phyloP scores from a whole-genome alignment of 768 basidiomycete species.

The Hydnomerulius pinastri region DNA sequence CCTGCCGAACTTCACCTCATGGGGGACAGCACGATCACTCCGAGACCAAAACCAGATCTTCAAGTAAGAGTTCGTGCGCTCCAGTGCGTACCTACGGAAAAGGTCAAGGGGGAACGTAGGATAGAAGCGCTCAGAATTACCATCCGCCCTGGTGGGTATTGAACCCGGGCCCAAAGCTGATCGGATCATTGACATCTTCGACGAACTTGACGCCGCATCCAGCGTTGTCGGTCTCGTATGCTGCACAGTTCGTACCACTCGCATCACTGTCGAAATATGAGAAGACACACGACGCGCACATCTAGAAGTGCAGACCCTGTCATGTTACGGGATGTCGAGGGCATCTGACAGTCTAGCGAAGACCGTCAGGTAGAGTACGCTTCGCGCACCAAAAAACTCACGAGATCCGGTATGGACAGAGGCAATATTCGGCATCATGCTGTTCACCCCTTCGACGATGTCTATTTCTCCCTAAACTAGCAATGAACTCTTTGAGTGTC shows the following conservation, averaged over 20 bases:
- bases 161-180: slow-evolving; percentile 27
- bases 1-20: slow-evolving; percentile 23
- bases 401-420: slow-evolving; percentile 31
- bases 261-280: slow-evolving; percentile 12
- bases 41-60: slow-evolving; percentile 49
- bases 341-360: slow-evolving; percentile 22
- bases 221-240: slow-evolving; percentile 20
- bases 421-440: slow-evolving; percentile 34
- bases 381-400: slow-evolving; percentile 4
- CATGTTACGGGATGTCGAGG: slow-evolving; percentile 14
- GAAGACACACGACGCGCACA: neutral
- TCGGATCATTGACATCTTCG: neutral
- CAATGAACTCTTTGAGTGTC: neutral
- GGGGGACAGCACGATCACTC: slow-evolving; percentile 22
- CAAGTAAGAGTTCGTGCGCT: slow-evolving; percentile 35
- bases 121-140: slow-evolving; percentile 16
- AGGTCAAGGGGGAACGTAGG: slow-evolving; percentile 1
- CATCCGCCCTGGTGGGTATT: slow-evolving; percentile 40
- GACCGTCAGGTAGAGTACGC: neutral
- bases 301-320: slow-evolving; percentile 16
- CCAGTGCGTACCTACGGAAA: slow-evolving; percentile 41
- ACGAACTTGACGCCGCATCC: slow-evolving; percentile 24
- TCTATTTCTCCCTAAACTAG: slow-evolving; percentile 43
- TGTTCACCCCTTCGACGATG: slow-evolving; percentile 51
- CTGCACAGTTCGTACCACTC: slow-evolving; percentile 19